Conservation (phyloP, 164 flowering plant species). For the Magnolia officinalis region DNA sequence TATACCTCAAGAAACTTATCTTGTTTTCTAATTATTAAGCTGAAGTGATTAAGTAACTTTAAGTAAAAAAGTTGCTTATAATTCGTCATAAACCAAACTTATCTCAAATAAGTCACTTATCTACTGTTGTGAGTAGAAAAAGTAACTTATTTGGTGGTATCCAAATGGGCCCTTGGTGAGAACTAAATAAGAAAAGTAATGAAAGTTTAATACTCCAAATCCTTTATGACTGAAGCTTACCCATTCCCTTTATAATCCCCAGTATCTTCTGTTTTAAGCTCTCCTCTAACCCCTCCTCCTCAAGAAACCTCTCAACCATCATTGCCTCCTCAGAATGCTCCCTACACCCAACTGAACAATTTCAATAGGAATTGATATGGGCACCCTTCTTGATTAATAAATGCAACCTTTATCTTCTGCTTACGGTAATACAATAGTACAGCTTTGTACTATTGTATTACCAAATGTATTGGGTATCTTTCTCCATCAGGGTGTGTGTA, state of each 20-base stretch:
- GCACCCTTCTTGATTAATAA: background rate
- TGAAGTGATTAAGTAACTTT: too few species aligned
- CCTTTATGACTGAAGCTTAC: constrained; percentile 30
- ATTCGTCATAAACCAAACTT: too few species aligned
- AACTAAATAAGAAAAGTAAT: background rate
- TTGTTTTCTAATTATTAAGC: too few species aligned
- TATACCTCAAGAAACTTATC: too few species aligned
- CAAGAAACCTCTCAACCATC: constrained; percentile 73
- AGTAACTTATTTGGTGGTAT: too few species aligned
- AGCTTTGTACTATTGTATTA: background rate
- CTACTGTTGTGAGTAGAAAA: too few species aligned
- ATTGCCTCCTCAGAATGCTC: constrained; percentile 62
- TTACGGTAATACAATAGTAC: background rate
- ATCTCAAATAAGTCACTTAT: too few species aligned
- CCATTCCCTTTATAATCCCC: constrained; percentile 70
- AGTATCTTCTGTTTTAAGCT: constrained; percentile 45
- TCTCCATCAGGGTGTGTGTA: too few species aligned
- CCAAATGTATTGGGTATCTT: too few species aligned
- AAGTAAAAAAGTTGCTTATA: too few species aligned
- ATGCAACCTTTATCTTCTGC: too few species aligned
- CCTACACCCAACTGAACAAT: constrained; percentile 27
- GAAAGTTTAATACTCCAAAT: background rate
- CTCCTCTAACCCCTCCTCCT: constrained; percentile 60
- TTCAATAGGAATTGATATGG: background rate
- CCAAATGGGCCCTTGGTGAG: background rate